Evolutionary conservation across 108 stramenopile genomes (phyloP).

Genomic region (Aurantiochytrium sp.): DNA sequence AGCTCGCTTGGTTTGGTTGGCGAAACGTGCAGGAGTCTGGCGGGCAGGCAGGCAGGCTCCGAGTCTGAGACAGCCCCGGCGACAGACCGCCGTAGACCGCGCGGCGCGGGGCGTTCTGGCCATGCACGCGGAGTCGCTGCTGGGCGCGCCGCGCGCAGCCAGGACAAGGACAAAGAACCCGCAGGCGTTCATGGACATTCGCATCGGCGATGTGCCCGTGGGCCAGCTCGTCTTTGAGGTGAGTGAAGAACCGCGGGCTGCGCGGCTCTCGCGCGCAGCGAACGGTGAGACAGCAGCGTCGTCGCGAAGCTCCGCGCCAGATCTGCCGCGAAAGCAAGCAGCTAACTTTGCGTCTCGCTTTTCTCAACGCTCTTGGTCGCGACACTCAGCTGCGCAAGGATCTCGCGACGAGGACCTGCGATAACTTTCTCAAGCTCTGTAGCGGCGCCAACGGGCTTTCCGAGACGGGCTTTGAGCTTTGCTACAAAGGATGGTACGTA

Average conservation of each 20-base stretch:
- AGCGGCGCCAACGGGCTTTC: neutral
- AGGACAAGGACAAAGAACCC: neutral
- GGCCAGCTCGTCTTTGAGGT: constrained; percentile 15
- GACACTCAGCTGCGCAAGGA: neutral
- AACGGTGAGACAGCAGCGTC: too few species aligned
- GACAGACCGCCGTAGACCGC: too few species aligned
- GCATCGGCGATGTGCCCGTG: neutral
- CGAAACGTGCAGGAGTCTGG: too few species aligned
- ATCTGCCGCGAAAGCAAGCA: too few species aligned
- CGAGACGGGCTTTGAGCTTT: neutral
- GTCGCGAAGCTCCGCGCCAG: too few species aligned
- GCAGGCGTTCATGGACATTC: neutral
- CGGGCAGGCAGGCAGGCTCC: too few species aligned
- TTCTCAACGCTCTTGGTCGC: neutral
- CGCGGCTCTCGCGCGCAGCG: too few species aligned
- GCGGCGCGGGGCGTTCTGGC: too few species aligned
- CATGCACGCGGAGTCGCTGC: neutral
- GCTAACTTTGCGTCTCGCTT: too few species aligned
- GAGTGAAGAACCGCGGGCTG: too few species aligned
- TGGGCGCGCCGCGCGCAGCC: neutral
- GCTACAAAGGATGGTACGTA: constrained; percentile 1
- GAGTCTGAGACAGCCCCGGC: too few species aligned
- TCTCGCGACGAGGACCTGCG: neutral
- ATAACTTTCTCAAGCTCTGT: constrained; percentile 8
- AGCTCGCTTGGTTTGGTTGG: too few species aligned